Evolutionary conservation across 1,284 basidiomycete genomes (phyloP), one percentile per base, ranked within the genome.

Genomic region (Mycena sp.): DNA sequence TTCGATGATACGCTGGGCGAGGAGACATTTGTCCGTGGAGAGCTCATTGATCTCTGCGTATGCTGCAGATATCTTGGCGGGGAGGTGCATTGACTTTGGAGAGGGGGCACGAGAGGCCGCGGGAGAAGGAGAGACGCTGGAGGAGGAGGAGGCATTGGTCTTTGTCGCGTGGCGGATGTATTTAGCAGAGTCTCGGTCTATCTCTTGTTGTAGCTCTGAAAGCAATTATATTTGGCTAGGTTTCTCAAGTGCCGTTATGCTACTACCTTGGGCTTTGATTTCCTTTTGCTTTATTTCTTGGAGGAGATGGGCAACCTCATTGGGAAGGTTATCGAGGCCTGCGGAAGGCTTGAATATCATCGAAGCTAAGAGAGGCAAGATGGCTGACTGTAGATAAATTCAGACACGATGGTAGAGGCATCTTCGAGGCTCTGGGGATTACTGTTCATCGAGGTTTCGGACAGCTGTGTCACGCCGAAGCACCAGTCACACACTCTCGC

Each of bases 241-340:
- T 16, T 25, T 56, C 44, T 12, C 32, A 40, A 4, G 51, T 29
- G n/a, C 58, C 72, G 25, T 7, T 9, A 14, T 14, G 12, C 12
- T 3, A 23, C 17, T 65, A 85, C 87, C 86, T 78, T 85, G 82
- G 2, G 79, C 78, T 63, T 80, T 79, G 25, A 67, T 72, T 56
- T 89, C 87, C 65, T 83, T 84, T 63, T 82, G 83, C 67, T 83
- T 86, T 64, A 94, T 93, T 76, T 93, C 91, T 56, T 87, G 84
- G 10, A 93, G 79, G 21, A 93, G 76, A 73, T 89, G 88, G 23
- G 84, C 81, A 6, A 93, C 87, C 76, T 93, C 92, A 58, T 83
- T 81, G 2, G 90, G 90, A 16, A 93, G 77, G 73, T 93, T 93
- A 68, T 94, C 92, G 32, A 94, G 81, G 72, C 89, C 82, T 83